These are phyloP conservation scores for Candida orba DNA, from an alignment of 805 yeast genomes.

Conservation along the genomic window DNA sequence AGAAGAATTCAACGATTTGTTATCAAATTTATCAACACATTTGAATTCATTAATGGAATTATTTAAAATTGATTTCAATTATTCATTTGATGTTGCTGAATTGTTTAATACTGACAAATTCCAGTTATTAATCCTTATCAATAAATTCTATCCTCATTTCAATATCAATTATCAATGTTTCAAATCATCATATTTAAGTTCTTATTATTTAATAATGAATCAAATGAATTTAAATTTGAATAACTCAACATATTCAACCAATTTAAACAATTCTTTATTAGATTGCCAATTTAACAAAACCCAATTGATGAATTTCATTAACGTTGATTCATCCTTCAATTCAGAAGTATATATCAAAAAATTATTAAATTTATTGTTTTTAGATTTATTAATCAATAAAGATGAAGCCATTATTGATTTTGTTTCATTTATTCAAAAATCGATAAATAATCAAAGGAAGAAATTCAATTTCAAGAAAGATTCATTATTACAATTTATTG, in stretches of 20 bases:
- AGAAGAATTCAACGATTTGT: conserved; percentile 5
- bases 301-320: conserved; percentile 16
- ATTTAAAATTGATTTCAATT: conserved; percentile 9
- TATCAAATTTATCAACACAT: conserved; percentile 2
- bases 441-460: conserved; percentile 21
- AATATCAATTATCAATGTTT: conserved; percentile 6
- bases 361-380: conserved; percentile 16
- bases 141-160: conserved; percentile 14
- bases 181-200: conserved; percentile 16
- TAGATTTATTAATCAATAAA: conserved; percentile 16
- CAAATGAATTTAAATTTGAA: conserved; percentile 15
- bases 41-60: neutral
- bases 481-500: conserved; percentile 16
- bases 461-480: conserved; percentile 20
- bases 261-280: conserved; percentile 2
- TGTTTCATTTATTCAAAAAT: conserved; percentile 14
- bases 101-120: conserved; percentile 16
- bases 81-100: conserved; percentile 10
- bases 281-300: conserved; percentile 15
- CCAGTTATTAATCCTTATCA: conserved; percentile 11
- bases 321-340: conserved; percentile 19
- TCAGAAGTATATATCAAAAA: conserved; percentile 17
- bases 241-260: conserved; percentile 19
- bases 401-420: conserved; percentile 10
- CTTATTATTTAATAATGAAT: conserved; percentile 20